Evolutionary conservation across 768 basidiomycete genomes (phyloP), one percentile per base, ranked within the genome.

Genomic region (Clitopilus hobsonii): DNA sequence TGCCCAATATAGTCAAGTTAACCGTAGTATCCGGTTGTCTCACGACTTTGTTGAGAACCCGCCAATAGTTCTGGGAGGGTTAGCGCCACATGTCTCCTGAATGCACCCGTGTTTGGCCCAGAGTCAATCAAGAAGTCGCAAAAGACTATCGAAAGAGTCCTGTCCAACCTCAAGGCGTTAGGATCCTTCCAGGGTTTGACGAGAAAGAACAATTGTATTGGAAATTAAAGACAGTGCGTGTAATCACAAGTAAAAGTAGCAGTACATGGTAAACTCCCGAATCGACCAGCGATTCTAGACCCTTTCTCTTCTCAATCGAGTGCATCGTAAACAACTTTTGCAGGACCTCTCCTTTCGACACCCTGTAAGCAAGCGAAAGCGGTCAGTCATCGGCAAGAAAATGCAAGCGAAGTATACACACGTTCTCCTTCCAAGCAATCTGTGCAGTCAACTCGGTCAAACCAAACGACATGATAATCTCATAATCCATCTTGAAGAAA

Each of bases 361-460:
- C 70, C 76, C 76, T 77, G 22, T 36, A 38, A 36, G 25, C 18
- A 29, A 25, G 2, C 29, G 11, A 18, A 1, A 29, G 26, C 16
- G 63, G 11, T 58, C 53, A 28, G 51, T 20, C 5, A 4, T 3
- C 8, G 16, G 16, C 49, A 10, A 1, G 5, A 26, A 49, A 50
- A 48, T n/a, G 29, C 50, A 16, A 11, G 18, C n/a, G 24, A 50
- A 24, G 3, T 23, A 18, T 55, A 74, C 73, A 22, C 67, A 80
- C 79, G 51, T 74, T 70, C 38, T 81, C 78, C 57, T 69, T 64
- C 81, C 81, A 84, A 23, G 71, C 67, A 49, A 83, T 71, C 49
- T 80, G 76, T 0, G 80, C 81, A 55, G 72, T 75, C 57, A 83
- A 61, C 56, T 83, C 82, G 2, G 80, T 82, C 47, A 78, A 58